Evolutionary conservation across 2,329 filamentous ascomycete genomes (phyloP).

Genomic region (Chalaropsis thielavioides): DNA sequence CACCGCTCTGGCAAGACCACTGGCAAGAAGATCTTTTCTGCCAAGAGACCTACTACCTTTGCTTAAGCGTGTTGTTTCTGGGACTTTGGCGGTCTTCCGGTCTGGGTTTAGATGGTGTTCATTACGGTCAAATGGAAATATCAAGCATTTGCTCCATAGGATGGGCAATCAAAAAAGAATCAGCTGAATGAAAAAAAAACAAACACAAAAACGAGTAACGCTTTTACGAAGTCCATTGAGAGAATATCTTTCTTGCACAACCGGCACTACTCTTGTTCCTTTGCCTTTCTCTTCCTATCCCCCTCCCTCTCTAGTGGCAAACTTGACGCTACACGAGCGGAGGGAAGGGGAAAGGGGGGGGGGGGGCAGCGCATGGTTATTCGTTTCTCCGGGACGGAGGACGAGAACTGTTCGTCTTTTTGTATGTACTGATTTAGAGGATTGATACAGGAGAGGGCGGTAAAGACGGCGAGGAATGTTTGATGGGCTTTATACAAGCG

Average conservation of each 20-base stretch:
- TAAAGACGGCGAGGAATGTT: not conserved
- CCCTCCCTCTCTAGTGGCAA: not conserved
- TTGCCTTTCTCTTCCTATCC: not conserved
- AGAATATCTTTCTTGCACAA: not conserved
- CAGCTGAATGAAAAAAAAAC: conserved; percentile 18
- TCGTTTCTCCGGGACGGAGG: not conserved
- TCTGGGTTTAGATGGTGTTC: conserved; percentile 44
- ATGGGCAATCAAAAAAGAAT: conserved; percentile 19
- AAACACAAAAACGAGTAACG: conserved; percentile 12
- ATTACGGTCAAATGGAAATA: conserved; percentile 45
- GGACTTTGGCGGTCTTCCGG: conserved; percentile 30
- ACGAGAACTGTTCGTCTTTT: not conserved
- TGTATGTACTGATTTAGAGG: not conserved
- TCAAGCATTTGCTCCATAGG: conserved; percentile 34
- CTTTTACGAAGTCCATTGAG: conserved; percentile 13
- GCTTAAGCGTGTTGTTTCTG: conserved; percentile 56
- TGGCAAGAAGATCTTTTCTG: conserved; percentile 83
- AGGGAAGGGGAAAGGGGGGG: not conserved
- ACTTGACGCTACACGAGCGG: not conserved
- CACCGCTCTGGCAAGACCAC: conserved; percentile 78
- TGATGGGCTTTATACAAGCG: not conserved
- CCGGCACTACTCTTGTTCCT: not conserved
- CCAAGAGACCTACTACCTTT: conserved; percentile 91
- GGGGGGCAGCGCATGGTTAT: too few species aligned
- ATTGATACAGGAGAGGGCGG: too few species aligned